A percentile compares a stretch with the other conserved stretches of the same genome.
These are phyloP conservation scores for Aleurites moluccanus DNA, from an alignment of 441 rosid genomes.

Conservation along the genomic window DNA sequence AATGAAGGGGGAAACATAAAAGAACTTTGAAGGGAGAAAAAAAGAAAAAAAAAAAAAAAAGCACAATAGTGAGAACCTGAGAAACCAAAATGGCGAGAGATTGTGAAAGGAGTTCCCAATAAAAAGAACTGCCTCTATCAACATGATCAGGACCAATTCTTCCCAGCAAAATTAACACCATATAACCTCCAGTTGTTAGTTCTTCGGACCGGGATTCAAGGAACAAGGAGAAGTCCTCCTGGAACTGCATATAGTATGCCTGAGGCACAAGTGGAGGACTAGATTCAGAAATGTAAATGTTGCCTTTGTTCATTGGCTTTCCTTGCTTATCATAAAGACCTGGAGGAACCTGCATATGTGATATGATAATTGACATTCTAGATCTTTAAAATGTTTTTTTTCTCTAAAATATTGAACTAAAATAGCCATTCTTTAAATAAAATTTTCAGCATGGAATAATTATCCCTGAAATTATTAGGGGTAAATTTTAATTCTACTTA, in stretches of 20 bases:
- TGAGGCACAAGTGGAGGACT: conserved; percentile 62
- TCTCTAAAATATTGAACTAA: too few species aligned
- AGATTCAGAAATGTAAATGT: conserved; percentile 50
- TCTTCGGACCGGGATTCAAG: conserved; percentile 61
- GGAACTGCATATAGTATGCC: conserved; percentile 68
- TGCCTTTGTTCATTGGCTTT: conserved; percentile 66
- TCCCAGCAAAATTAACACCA: conserved; percentile 70
- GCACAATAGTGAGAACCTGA: conserved; percentile 49
- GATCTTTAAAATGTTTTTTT: too few species aligned
- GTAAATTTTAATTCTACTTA: too few species aligned
- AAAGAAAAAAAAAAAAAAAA: too few species aligned
- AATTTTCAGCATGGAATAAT: too few species aligned
- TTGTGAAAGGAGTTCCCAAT: conserved; percentile 72
- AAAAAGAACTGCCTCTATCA: conserved; percentile 83
- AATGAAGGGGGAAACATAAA: background rate
- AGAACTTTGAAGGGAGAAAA: background rate
- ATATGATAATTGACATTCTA: background rate
- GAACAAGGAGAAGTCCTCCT: conserved; percentile 65
- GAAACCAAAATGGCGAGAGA: conserved; percentile 53
- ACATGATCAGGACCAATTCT: conserved; percentile 58
- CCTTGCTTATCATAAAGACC: conserved; percentile 61
- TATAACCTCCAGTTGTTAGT: conserved; percentile 49
- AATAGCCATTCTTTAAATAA: too few species aligned
- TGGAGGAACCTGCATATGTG: conserved; percentile 57
- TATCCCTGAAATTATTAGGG: too few species aligned